Percentiles rank a stretch among this genome's conserved stretches.
phyloP scores from a whole-genome alignment of 495 filamentous ascomycete species.

The Aspergillus taichungensis region DNA sequence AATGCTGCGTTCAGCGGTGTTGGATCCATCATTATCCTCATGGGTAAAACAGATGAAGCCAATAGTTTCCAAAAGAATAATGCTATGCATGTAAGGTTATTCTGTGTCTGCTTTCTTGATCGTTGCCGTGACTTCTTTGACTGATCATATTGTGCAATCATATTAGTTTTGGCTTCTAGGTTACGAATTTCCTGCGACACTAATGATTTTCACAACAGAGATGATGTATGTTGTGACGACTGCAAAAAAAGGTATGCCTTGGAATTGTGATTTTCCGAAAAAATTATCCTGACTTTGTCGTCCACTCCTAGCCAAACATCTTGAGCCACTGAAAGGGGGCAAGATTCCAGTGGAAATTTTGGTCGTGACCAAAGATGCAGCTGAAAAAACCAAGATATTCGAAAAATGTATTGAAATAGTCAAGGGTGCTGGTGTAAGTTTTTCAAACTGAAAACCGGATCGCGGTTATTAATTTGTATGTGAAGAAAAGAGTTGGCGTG shows the following conservation, averaged over 20 bases:
- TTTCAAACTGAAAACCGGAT: background rate
- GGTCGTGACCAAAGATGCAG: constrained; percentile 80
- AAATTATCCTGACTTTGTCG: background rate
- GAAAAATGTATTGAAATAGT: constrained; percentile 73
- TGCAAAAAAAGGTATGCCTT: constrained; percentile 75
- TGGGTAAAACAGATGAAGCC: constrained; percentile 89
- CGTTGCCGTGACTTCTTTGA: background rate
- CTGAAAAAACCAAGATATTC: constrained; percentile 80
- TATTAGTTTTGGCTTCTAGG: constrained; percentile 92
- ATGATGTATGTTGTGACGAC: constrained; percentile 86
- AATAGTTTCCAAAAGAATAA: constrained; percentile 86
- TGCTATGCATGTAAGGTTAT: constrained; percentile 73
- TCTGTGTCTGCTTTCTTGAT: background rate
- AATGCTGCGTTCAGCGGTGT: constrained; percentile 77
- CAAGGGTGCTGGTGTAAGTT: constrained; percentile 73
- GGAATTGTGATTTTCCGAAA: background rate
- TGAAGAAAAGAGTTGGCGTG: constrained; percentile 78
- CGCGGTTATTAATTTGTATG: background rate
- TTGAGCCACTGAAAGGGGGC: constrained; percentile 85
- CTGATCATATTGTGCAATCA: background rate
- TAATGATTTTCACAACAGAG: constrained; percentile 85
- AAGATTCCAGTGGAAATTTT: constrained; percentile 85
- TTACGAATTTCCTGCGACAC: constrained; percentile 95
- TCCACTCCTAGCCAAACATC: constrained; percentile 62
- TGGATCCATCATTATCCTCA: constrained; percentile 74